Conservation (phyloP, 805 yeast genomes). For the Spathaspora passalidarum region DNA sequence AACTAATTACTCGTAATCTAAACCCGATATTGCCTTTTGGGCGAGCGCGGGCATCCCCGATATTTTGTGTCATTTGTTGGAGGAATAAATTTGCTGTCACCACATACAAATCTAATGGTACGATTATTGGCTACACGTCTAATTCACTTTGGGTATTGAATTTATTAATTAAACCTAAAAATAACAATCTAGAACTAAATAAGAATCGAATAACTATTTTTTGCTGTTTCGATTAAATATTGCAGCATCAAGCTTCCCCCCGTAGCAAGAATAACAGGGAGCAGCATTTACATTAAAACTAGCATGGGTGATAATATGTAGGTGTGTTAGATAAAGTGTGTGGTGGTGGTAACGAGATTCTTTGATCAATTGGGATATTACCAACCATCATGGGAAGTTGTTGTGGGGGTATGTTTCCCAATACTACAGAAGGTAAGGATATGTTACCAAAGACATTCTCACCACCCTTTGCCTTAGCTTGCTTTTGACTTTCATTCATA, state of each 20-base stretch:
- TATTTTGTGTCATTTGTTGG: no score
- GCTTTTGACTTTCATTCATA: conserved; percentile 10
- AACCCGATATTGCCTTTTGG: no score
- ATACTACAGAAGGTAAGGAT: background rate
- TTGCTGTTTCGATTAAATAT: background rate
- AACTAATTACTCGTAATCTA: no score
- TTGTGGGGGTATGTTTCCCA: background rate
- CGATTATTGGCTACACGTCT: no score
- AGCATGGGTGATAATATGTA: background rate
- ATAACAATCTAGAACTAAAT: background rate
- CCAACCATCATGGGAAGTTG: background rate
- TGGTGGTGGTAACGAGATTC: background rate
- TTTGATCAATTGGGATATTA: background rate
- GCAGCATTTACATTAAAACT: no score
- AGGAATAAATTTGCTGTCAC: no score
- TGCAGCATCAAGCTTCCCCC: background rate
- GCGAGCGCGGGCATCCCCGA: no score
- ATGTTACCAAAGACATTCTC: background rate
- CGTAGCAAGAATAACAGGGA: no score
- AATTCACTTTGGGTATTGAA: no score
- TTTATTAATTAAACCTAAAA: no score
- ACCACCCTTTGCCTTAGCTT: background rate
- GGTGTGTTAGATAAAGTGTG: background rate
- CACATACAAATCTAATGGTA: no score
- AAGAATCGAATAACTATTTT: background rate